These are phyloP conservation scores for Aspergillus uvarum DNA, from an alignment of 2,329 filamentous ascomycete species.

Conservation along the genomic window DNA sequence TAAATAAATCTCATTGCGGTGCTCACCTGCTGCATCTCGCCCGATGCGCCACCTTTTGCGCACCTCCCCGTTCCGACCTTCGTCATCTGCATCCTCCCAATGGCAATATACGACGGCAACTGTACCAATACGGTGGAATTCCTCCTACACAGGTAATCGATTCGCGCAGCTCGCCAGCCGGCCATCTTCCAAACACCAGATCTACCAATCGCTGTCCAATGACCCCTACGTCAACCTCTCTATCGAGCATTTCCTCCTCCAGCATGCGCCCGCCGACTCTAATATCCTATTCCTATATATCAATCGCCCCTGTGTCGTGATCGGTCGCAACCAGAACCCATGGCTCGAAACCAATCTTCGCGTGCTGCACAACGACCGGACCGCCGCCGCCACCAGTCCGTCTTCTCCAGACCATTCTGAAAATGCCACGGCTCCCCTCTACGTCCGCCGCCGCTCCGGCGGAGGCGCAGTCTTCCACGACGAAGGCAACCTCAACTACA, in stretches of 20 bases:
- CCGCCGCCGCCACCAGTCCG: conserved; percentile 12
- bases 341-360: conserved; percentile 86
- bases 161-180: conserved; percentile 38
- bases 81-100: not conserved
- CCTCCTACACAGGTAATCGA: conserved; percentile 29
- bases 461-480: conserved; percentile 96
- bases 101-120: not conserved
- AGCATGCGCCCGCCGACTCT: conserved; percentile 68
- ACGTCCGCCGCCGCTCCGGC: conserved; percentile 82
- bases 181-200: conserved; percentile 51
- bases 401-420: conserved; percentile 2
- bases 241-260: conserved; percentile 86
- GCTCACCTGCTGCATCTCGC: conserved; percentile 6
- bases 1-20: not conserved
- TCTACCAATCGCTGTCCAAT: conserved; percentile 67
- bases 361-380: conserved; percentile 52
- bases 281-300: conserved; percentile 82
- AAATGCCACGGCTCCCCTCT: conserved; percentile 46
- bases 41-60: conserved; percentile 28
- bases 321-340: conserved; percentile 96
- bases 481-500: conserved; percentile 89
- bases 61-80: conserved; percentile 18
- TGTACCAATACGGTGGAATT: conserved; percentile 26
- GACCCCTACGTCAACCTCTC: conserved; percentile 90
- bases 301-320: conserved; percentile 82